phyloP scores from a whole-genome alignment of 768 basidiomycete genomes.

The Boletus bicolor region DNA sequence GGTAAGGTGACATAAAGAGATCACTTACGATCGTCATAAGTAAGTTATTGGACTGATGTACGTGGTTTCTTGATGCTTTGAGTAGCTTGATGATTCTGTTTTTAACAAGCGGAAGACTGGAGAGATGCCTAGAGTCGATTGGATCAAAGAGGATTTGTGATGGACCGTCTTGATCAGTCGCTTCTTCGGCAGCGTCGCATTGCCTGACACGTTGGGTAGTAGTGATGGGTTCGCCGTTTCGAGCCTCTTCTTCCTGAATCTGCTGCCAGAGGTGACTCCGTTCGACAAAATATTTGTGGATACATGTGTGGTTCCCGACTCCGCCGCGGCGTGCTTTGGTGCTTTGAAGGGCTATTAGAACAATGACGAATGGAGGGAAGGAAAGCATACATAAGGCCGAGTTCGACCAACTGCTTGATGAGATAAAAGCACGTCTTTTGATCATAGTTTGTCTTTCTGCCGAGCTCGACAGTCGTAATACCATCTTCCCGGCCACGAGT shows the following conservation, averaged over 20 bases:
- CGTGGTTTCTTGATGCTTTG: slow-evolving; percentile 62
- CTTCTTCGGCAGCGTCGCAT: slow-evolving; percentile 19
- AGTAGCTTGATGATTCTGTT: slow-evolving; percentile 70
- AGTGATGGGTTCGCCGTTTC: slow-evolving; percentile 28
- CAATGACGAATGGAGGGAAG: neutral
- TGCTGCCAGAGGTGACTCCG: slow-evolving; percentile 71
- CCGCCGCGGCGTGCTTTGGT: slow-evolving; percentile 78
- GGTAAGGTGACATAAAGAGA: neutral
- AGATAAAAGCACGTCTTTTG: slow-evolving; percentile 90
- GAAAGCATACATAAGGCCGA: slow-evolving; percentile 65
- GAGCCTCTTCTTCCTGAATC: slow-evolving; percentile 66
- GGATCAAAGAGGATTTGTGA: slow-evolving; percentile 56
- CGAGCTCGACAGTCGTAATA: slow-evolving; percentile 73
- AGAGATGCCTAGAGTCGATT: slow-evolving; percentile 75
- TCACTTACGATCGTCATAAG: slow-evolving; percentile 68
- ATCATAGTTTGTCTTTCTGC: slow-evolving; percentile 76
- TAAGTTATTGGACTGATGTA: slow-evolving; percentile 73
- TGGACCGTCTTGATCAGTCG: slow-evolving; percentile 15
- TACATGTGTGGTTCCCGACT: slow-evolving; percentile 70
- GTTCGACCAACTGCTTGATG: slow-evolving; percentile 67
- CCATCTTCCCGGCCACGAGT: slow-evolving; percentile 78
- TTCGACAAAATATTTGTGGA: slow-evolving; percentile 84
- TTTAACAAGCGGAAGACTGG: slow-evolving; percentile 69
- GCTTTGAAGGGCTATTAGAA: slow-evolving; percentile 32
- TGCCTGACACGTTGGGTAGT: slow-evolving; percentile 12